A percentile compares a stretch with the other conserved stretches of the same genome.
Conservation (phyloP, 352 stramenopile species). For the Pythium sukuiense region DNA sequence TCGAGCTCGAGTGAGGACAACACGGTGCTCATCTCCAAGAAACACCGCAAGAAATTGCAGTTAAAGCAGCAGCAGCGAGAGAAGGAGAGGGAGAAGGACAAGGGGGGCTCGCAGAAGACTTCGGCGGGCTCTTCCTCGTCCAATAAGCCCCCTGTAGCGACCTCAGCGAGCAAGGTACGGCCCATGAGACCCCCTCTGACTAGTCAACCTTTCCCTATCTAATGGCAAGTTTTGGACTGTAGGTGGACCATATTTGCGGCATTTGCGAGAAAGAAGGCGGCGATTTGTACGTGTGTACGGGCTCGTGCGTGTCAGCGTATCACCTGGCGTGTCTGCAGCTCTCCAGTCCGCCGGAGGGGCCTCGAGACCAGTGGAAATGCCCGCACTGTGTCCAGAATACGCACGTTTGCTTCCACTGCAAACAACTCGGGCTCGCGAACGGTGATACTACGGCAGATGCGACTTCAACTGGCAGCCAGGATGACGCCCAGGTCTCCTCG, state of each 20-base stretch:
- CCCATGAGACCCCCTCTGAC: background rate
- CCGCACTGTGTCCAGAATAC: conserved; percentile 49
- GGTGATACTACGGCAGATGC: conserved; percentile 11
- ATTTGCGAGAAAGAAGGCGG: conserved; percentile 59
- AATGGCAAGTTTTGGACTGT: background rate
- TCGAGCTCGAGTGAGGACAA: conserved; percentile 66
- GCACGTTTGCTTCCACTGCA: conserved; percentile 85
- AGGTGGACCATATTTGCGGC: conserved; percentile 60
- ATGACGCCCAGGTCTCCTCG: background rate
- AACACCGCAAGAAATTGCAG: conserved; percentile 58
- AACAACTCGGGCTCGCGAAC: conserved; percentile 42
- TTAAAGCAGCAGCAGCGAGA: conserved; percentile 63
- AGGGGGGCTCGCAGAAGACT: background rate
- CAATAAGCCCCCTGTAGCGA: background rate
- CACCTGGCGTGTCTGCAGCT: conserved; percentile 49
- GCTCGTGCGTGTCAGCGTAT: conserved; percentile 76
- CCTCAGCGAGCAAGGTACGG: background rate
- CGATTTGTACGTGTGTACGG: conserved; percentile 50
- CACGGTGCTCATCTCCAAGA: conserved; percentile 73
- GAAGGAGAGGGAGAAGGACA: conserved; percentile 19
- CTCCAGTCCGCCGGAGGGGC: background rate
- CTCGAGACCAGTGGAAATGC: conserved; percentile 52
- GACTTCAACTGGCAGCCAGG: background rate
- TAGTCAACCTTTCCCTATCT: background rate
- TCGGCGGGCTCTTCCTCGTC: background rate